Percentiles rank a stretch among this genome's conserved stretches.
phyloP scores from a whole-genome alignment of 805 yeast species.

The Kodamaea nitidulidarum region DNA sequence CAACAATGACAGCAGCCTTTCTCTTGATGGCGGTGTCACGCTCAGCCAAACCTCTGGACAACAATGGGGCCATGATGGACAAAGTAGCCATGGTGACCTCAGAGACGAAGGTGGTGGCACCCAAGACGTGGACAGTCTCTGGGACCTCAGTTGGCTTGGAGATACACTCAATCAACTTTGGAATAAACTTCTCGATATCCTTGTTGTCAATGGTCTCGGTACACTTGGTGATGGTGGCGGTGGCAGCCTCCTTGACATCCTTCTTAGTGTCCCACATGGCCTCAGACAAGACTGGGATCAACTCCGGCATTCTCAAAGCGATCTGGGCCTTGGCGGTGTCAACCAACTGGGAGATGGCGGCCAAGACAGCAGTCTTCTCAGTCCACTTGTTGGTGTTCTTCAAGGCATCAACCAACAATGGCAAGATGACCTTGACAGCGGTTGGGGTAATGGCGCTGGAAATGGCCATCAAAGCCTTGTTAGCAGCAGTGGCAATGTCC shows the following conservation, averaged over 20 bases:
- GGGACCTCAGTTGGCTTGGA: constrained; percentile 97
- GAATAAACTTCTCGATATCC: constrained; percentile 99
- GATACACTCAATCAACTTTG: constrained; percentile 93
- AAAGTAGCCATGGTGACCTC: constrained; percentile 99
- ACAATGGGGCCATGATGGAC: constrained; percentile 98
- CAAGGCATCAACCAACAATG: constrained; percentile 69
- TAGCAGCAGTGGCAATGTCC: constrained; percentile 69
- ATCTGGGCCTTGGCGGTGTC: constrained; percentile 93
- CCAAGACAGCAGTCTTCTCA: constrained; percentile 89
- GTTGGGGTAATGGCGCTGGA: constrained; percentile 85
- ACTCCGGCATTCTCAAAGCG: constrained; percentile 99
- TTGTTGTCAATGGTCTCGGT: constrained; percentile 98
- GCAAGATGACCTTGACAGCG: constrained; percentile 86
- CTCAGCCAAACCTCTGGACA: constrained; percentile 99
- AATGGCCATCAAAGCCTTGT: constrained; percentile 71
- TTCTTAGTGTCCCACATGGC: constrained; percentile 99
- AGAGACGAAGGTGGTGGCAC: constrained; percentile 99
- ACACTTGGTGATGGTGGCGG: constrained; percentile 90
- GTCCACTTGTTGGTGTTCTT: constrained; percentile 88
- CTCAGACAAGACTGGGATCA: constrained; percentile 97
- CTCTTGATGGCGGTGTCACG: constrained; percentile 99
- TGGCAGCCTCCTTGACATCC: constrained; percentile 96
- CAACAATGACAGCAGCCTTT: constrained; percentile 98
- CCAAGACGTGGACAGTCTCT: constrained; percentile 96
- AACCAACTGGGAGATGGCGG: constrained; percentile 81